Percentiles rank a stretch among this genome's conserved stretches.
Evolutionary conservation across 1,139 yeast genomes (phyloP).

Genomic region (Yarrowia galli): DNA sequence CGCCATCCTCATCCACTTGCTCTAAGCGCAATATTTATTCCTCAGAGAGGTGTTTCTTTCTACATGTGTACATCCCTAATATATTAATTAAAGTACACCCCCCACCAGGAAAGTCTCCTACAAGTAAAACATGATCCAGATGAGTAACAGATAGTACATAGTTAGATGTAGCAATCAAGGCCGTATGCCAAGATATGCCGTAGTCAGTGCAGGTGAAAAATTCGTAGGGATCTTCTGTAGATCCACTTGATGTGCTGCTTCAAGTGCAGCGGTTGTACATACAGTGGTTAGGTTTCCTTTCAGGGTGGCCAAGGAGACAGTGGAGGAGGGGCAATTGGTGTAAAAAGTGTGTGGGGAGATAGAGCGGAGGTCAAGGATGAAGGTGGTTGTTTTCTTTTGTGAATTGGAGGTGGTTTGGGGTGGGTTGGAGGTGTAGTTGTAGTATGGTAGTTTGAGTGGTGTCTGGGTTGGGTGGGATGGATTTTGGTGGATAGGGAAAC

Average conservation of each 20-base stretch:
- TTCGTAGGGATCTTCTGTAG: not conserved
- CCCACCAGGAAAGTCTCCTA: not conserved
- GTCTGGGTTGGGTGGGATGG: not conserved
- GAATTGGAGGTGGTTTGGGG: not conserved
- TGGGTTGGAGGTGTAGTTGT: too few species aligned
- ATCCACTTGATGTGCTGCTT: slow-evolving; percentile 10
- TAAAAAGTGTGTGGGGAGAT: too few species aligned
- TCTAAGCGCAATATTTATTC: slow-evolving; percentile 38
- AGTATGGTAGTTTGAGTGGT: too few species aligned
- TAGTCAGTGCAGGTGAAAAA: not conserved
- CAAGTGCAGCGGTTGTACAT: not conserved
- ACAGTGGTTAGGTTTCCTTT: not conserved
- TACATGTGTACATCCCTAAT: slow-evolving; percentile 39
- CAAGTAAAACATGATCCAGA: not conserved
- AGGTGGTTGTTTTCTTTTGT: not conserved
- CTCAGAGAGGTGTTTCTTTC: slow-evolving; percentile 38
- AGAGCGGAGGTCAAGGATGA: not conserved
- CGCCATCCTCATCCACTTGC: slow-evolving; percentile 43
- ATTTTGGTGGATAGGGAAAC: not conserved
- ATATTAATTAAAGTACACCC: slow-evolving; percentile 36
- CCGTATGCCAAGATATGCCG: too few species aligned
- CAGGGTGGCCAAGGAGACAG: not conserved
- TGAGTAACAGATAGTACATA: not conserved
- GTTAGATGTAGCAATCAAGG: not conserved
- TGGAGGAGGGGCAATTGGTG: not conserved